A percentile compares a stretch with the other conserved stretches of the same genome.
phyloP scores from a whole-genome alignment of 2,329 filamentous ascomycete genomes.

The Alternaria tenuissima region DNA sequence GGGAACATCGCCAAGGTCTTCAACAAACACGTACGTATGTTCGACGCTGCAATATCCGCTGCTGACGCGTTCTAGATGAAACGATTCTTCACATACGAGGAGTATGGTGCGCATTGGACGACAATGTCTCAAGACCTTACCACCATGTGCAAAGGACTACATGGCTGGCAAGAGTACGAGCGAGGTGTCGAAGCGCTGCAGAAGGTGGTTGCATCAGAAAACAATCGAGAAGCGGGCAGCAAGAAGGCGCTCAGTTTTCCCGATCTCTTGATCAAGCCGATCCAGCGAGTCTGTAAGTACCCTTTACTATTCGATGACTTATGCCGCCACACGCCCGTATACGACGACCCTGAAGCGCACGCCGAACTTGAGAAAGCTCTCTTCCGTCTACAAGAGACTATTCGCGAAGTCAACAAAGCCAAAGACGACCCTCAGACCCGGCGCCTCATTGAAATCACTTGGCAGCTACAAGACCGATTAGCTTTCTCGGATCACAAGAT shows the following conservation, averaged over 20 bases:
- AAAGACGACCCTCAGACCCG: constrained; percentile 77
- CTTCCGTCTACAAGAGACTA: constrained; percentile 75
- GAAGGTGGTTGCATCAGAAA: constrained; percentile 75
- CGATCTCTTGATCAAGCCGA: constrained; percentile 94
- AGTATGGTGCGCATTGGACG: constrained; percentile 90
- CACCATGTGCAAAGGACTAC: constrained; percentile 71
- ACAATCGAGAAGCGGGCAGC: constrained; percentile 67
- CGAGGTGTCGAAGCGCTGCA: constrained; percentile 85
- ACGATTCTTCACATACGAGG: constrained; percentile 86
- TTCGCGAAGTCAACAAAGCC: constrained; percentile 82
- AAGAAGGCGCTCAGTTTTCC: constrained; percentile 82
- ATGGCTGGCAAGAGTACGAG: constrained; percentile 81
- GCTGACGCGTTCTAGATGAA: constrained; percentile 66
- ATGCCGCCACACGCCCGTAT: constrained; percentile 80
- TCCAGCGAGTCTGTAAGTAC: constrained; percentile 92
- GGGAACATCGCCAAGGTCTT: constrained; percentile 64
- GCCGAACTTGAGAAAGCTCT: constrained; percentile 79
- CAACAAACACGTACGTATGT: constrained; percentile 56
- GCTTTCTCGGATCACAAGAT: constrained; percentile 70
- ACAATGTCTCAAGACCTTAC: constrained; percentile 81
- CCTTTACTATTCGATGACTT: constrained; percentile 86
- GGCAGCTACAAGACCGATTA: constrained; percentile 83
- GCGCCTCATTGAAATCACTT: constrained; percentile 78
- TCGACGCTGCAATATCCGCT: constrained; percentile 37
- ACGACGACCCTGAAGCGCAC: constrained; percentile 84